These are phyloP conservation scores for Psophocarpus tetragonolobus DNA, from an alignment of 306 rosid species.

Conservation along the genomic window DNA sequence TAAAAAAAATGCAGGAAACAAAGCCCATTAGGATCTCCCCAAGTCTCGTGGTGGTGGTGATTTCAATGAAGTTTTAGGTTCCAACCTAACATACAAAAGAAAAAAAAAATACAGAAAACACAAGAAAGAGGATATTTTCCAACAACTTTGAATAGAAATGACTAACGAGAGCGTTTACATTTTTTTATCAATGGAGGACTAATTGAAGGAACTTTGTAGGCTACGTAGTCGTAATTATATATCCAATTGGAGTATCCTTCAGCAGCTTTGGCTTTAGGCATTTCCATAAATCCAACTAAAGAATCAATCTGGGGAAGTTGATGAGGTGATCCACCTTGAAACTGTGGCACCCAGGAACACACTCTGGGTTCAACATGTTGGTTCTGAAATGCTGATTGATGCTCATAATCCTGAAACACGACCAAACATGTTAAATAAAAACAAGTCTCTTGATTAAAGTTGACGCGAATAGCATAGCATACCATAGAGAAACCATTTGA, in stretches of 20 bases:
- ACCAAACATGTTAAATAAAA: not conserved
- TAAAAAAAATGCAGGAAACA: not conserved
- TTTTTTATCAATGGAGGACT: constrained; percentile 34
- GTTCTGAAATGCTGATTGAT: constrained; percentile 3
- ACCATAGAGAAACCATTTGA: constrained; percentile 59
- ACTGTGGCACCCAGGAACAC: not conserved
- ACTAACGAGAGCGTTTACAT: constrained; percentile 4
- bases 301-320: not conserved
- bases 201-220: constrained; percentile 24
- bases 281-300: constrained; percentile 18
- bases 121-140: not conserved
- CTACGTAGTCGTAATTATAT: not conserved
- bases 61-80: not conserved
- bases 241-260: constrained; percentile 33
- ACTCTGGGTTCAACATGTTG: constrained; percentile 21
- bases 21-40: not conserved
- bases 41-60: not conserved
- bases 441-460: not conserved
- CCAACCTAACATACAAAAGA: not conserved
- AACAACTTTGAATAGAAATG: not conserved
- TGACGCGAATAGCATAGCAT: not conserved
- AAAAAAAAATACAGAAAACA: not conserved
- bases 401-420: constrained; percentile 36
- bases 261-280: constrained; percentile 1
- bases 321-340: constrained; percentile 20